Base-by-base conservation (phyloP, 805 yeast genomes). In the Teunomyces stri region DNA sequence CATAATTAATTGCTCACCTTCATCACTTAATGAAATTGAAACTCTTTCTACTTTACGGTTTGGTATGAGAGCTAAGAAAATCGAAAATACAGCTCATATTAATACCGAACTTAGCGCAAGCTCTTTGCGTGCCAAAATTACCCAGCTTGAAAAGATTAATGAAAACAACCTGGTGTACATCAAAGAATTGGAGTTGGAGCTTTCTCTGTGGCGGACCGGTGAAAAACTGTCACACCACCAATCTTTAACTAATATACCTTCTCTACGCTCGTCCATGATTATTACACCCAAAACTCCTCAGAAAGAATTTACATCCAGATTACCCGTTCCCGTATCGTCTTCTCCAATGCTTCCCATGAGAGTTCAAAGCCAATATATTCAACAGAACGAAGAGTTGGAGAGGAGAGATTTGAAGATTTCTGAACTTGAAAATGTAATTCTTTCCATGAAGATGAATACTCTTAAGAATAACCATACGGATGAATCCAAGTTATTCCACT, bases 1-100 rank as follows among this genome's bases (percentile, higher is more conserved):
- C 42, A 79, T 89, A 13, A 75, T 88, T 35, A 85, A 84, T 53
- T 86, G 94, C 52, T 86, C 94, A 0, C 85, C 89, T 0, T 72
- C 85, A 0, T 58, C 69, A 2, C 59, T 64, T 28, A 80, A 87
- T 54, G 81, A 75, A 44, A 61, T 66, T 13, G 94, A 87, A 56
- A 86, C 95, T 0, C 49, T 87, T 5, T 82, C 89, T 4, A 82
- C 91, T 0, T 65, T 89, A 47, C 66, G 92, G 40, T 87, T 89
- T 61, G 96, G 94, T 0, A 71, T 80, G 0, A 69, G 94, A 16
- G 89, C 92, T 6, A 85, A 84, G 65, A 71, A 68, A 38, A 82
- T 88, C 51, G 72, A 78, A 56, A 89, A 87, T 59, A 71, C 70
- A 43, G 86, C 88, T 21, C 82, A 76, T 59, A 72, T 83, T 50